These are phyloP conservation scores for Populus tremula DNA, from an alignment of 345 rosid species.

Conservation along the genomic window DNA sequence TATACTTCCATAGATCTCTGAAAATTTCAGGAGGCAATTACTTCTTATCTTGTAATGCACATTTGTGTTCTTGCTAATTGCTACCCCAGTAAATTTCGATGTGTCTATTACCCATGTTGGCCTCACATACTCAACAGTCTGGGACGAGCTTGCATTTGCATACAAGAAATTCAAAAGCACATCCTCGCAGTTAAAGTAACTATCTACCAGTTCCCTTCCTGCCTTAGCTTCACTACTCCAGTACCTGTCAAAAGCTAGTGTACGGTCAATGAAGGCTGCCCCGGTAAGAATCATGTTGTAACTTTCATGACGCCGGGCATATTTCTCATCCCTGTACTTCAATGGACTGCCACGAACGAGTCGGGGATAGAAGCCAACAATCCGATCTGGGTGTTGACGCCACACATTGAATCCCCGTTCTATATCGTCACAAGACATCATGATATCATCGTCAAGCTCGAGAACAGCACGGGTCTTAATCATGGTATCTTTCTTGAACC, in stretches of 20 bases:
- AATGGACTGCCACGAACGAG: constrained; percentile 46
- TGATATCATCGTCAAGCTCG: constrained; percentile 93
- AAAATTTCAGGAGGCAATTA: constrained; percentile 58
- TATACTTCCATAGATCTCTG: constrained; percentile 67
- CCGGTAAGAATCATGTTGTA: constrained; percentile 94
- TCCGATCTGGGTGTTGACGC: constrained; percentile 81
- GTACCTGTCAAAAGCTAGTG: constrained; percentile 61
- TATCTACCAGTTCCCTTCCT: constrained; percentile 69
- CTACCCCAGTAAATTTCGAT: constrained; percentile 76
- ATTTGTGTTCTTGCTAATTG: constrained; percentile 76
- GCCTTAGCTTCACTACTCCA: constrained; percentile 55
- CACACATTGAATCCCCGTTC: constrained; percentile 87
- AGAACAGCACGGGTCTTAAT: constrained; percentile 80
- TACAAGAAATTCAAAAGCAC: constrained; percentile 75
- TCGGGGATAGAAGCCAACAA: constrained; percentile 93
- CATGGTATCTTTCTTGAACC: constrained; percentile 66
- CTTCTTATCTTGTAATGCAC: constrained; percentile 73
- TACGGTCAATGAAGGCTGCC: constrained; percentile 77
- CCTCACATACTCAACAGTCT: constrained; percentile 75
- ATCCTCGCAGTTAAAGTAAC: constrained; percentile 82
- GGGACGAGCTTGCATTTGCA: constrained; percentile 64
- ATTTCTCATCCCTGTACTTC: constrained; percentile 73
- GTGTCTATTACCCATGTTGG: constrained; percentile 86
- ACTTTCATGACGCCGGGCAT: constrained; percentile 63
- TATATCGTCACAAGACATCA: constrained; percentile 77